phyloP scores from a whole-genome alignment of 2,329 filamentous ascomycete species.

The Dactylellina drechsleri region DNA sequence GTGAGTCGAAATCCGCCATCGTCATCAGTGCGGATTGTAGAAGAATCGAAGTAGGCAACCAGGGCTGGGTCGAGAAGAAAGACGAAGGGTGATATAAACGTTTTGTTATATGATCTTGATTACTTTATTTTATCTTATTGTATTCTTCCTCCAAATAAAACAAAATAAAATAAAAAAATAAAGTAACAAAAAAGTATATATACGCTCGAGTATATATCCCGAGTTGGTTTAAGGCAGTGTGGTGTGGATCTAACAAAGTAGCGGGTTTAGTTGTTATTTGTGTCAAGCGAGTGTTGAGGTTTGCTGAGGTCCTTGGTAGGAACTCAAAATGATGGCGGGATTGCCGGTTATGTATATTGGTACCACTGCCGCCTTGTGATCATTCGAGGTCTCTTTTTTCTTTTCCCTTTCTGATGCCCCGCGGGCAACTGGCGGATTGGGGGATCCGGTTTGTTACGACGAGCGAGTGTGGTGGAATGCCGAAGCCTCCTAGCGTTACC shows the following conservation, averaged over 20 bases:
- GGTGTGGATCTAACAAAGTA: too few species aligned
- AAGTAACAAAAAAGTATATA: background rate
- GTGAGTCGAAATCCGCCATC: constrained; percentile 51
- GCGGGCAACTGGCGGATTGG: constrained; percentile 45
- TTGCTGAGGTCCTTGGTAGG: constrained; percentile 20
- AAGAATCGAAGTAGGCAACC: background rate
- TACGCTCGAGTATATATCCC: too few species aligned
- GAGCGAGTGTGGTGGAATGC: constrained; percentile 53
- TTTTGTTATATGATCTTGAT: background rate
- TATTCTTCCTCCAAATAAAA: background rate
- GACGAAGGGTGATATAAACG: background rate
- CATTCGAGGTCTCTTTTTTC: constrained; percentile 27
- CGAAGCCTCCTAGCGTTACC: constrained; percentile 54
- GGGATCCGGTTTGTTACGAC: constrained; percentile 48
- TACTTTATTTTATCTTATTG: background rate
- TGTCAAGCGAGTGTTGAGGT: constrained; percentile 52
- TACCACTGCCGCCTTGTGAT: constrained; percentile 43
- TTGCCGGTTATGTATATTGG: constrained; percentile 46
- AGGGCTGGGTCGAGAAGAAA: background rate
- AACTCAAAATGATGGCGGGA: constrained; percentile 38
- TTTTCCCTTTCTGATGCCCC: constrained; percentile 15
- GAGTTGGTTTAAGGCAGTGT: too few species aligned
- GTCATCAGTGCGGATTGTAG: constrained; percentile 28
- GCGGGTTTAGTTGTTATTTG: background rate
- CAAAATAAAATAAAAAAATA: constrained; percentile 9